These are phyloP conservation scores for Leccinum sublutescens DNA, from an alignment of 768 basidiomycete genomes.

Conservation along the genomic window DNA sequence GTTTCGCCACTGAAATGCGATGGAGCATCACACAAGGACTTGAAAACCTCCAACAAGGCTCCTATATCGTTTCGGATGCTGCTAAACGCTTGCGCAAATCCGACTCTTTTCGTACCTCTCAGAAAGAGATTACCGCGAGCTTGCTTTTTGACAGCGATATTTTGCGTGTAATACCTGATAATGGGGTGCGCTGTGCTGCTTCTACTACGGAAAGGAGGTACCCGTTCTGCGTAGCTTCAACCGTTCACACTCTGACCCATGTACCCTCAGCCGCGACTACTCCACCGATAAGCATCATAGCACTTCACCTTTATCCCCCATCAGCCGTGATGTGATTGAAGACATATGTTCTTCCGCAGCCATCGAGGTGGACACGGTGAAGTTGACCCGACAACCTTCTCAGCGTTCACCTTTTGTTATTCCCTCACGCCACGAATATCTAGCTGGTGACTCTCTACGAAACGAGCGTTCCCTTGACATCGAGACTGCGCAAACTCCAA, in stretches of 20 bases:
- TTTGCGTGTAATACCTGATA: constrained; percentile 17
- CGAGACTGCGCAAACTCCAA: neutral
- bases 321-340: constrained; percentile 18
- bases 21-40: constrained; percentile 17
- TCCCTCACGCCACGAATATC: neutral
- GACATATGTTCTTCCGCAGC: constrained; percentile 8
- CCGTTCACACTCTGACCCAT: neutral
- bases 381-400: neutral
- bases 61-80: constrained; percentile 15
- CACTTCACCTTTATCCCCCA: constrained; percentile 18
- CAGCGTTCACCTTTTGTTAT: neutral
- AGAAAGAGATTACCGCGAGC: neutral
- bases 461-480: neutral
- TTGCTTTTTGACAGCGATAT: constrained; percentile 16
- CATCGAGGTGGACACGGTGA: neutral
- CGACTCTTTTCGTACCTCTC: neutral
- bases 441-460: neutral
- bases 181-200: neutral
- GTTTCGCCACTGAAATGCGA: constrained; percentile 27
- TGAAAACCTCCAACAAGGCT: constrained; percentile 17
- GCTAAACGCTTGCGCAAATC: constrained; percentile 1
- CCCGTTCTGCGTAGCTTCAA: neutral
- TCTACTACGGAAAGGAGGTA: constrained; percentile 7
- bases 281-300: neutral
- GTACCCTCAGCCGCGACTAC: constrained; percentile 1